These are phyloP conservation scores for Azolla pinnata DNA, from an alignment of 75 land plant species.

Conservation along the genomic window DNA sequence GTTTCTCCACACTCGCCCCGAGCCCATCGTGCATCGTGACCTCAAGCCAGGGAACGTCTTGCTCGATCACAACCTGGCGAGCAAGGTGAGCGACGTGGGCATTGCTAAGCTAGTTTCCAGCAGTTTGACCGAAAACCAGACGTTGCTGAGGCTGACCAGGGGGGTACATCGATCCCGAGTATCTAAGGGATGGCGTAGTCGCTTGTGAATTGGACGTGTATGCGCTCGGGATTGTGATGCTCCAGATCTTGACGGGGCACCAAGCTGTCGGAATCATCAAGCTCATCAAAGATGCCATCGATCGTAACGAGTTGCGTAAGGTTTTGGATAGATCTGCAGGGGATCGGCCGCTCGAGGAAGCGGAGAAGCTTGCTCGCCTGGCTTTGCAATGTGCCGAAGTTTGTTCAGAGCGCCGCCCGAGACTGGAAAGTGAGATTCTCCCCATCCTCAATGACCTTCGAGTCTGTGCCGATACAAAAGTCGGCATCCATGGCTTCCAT, in stretches of 20 bases:
- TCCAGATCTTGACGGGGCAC: slow-evolving; percentile 55
- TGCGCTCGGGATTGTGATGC: slow-evolving; percentile 58
- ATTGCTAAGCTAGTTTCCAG: slow-evolving; percentile 34
- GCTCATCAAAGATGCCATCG: slow-evolving; percentile 39
- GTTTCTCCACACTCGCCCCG: slow-evolving; percentile 45
- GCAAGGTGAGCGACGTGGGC: slow-evolving; percentile 56
- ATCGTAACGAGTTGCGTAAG: slow-evolving; percentile 21
- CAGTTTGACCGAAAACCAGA: too few species aligned
- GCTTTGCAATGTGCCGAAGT: slow-evolving; percentile 49
- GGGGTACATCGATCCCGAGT: slow-evolving; percentile 90
- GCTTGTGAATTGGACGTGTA: slow-evolving; percentile 65
- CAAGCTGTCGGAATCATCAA: slow-evolving; percentile 37
- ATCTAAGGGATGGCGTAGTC: slow-evolving; percentile 54
- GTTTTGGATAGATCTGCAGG: slow-evolving; percentile 38
- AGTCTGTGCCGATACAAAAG: too few species aligned
- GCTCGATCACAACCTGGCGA: slow-evolving; percentile 40
- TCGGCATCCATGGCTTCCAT: not conserved
- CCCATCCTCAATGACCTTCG: slow-evolving; percentile 18
- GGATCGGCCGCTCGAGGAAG: slow-evolving; percentile 57
- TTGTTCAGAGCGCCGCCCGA: slow-evolving; percentile 55
- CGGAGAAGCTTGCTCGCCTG: slow-evolving; percentile 40
- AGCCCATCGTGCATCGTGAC: slow-evolving; percentile 57
- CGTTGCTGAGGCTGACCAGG: too few species aligned
- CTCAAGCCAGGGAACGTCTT: slow-evolving; percentile 57
- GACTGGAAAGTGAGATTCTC: slow-evolving; percentile 46